Evolutionary conservation across 2,329 filamentous ascomycete genomes (phyloP), one percentile per base, ranked within the genome.

Genomic region (Plectosphaerella sp.): DNA sequence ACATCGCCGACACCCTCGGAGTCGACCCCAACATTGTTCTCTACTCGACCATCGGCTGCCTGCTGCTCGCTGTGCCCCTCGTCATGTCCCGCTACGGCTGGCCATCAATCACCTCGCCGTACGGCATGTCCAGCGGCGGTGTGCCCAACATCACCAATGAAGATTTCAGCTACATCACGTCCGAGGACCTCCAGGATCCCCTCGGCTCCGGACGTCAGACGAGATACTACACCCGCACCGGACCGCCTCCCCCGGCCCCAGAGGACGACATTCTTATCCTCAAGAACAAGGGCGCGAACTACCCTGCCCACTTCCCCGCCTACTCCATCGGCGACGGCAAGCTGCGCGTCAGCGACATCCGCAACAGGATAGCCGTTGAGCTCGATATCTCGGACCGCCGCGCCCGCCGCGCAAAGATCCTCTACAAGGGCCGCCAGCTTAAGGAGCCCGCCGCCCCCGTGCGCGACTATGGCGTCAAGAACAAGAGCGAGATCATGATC

Each of bases 121-220:
- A 76, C 60, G 68, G 68, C 53, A 77, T 78, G 35, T 63, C 70
- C 54, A 67, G 72, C 37, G 73, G 72, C 45, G 73, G 76, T 42
- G 69, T 77, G 10, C 80, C 84, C 33, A 78, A 84, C 58, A 84
- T 92, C 54, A 88, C 83, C 60, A 87, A 91, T 59, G 82, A 86
- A 35, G 88, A 92, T 71, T 93, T 85, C 67, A 87, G 83, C 65
- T 92, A 93, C 73, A 91, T 92, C 64, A 91, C 88, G n/a, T 84
- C 85, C 25, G 83, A 89, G 61, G 88, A 92, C 62, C 68, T 91
- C 39, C 76, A 82, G 54, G 68, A 73, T 36, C 59, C 65, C 57
- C 67, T 67, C 63, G 64, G 63, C 55, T 64, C 58, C 55, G 61
- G 68, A 62, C 14, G 37, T 4, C 57, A 60, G 60, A 49, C 65